A percentile compares a stretch with the other conserved stretches of the same genome.
These are phyloP conservation scores for Zopfia rhizophila DNA, from an alignment of 2,329 filamentous ascomycete genomes.

Conservation along the genomic window DNA sequence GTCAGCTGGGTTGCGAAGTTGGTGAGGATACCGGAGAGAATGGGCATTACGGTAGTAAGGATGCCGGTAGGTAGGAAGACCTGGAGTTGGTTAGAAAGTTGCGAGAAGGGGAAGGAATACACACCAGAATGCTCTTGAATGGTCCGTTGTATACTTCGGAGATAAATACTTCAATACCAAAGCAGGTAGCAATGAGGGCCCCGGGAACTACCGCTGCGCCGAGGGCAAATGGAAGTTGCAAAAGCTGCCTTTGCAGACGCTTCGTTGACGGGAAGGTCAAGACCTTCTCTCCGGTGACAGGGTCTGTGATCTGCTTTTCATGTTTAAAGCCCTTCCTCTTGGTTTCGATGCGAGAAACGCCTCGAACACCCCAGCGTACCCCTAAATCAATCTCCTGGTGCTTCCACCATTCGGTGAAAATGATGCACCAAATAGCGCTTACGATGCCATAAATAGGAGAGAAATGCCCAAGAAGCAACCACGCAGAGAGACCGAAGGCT, in stretches of 20 bases:
- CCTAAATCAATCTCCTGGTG: constrained; percentile 88
- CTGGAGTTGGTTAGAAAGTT: constrained; percentile 54
- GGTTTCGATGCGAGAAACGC: constrained; percentile 82
- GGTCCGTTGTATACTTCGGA: constrained; percentile 92
- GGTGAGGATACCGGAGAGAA: constrained; percentile 79
- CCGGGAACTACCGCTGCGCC: constrained; percentile 78
- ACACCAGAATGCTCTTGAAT: constrained; percentile 83
- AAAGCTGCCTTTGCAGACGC: constrained; percentile 78
- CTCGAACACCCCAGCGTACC: constrained; percentile 87
- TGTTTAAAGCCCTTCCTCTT: constrained; percentile 81
- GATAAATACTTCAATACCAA: constrained; percentile 95
- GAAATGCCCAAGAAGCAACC: constrained; percentile 85
- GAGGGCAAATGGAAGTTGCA: constrained; percentile 87
- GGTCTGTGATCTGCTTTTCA: constrained; percentile 80
- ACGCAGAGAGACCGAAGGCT: constrained; percentile 77
- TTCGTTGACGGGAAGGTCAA: constrained; percentile 80
- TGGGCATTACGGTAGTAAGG: constrained; percentile 82
- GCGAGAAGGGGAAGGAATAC: constrained; percentile 38
- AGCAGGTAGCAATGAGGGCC: constrained; percentile 83
- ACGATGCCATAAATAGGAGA: constrained; percentile 82
- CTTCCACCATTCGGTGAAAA: constrained; percentile 97
- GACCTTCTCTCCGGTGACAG: constrained; percentile 81
- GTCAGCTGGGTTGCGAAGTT: constrained; percentile 80
- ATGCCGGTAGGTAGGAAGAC: constrained; percentile 89
- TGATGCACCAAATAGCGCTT: constrained; percentile 84